A percentile compares a stretch with the other conserved stretches of the same genome.
These are phyloP conservation scores for Rugosomyces carneus DNA, from an alignment of 1,284 basidiomycete species.

Conservation along the genomic window DNA sequence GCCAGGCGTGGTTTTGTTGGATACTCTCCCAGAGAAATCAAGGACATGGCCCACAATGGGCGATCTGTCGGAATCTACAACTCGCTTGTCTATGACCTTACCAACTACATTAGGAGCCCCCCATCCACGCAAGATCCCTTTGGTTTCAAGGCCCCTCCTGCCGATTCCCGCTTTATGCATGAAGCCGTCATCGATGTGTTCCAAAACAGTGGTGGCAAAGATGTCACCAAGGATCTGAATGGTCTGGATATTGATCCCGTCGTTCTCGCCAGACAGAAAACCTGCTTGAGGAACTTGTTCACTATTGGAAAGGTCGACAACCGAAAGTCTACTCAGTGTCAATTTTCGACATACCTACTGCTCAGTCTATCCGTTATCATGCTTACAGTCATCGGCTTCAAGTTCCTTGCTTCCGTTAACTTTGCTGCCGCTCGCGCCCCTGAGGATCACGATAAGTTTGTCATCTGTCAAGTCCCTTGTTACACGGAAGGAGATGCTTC, in stretches of 20 bases:
- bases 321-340: conserved; percentile 86
- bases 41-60: conserved; percentile 61
- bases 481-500: conserved; percentile 94
- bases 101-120: conserved; percentile 66
- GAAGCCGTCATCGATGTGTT: conserved; percentile 74
- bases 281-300: conserved; percentile 92
- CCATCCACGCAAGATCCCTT: conserved; percentile 54
- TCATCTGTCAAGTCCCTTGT: conserved; percentile 97
- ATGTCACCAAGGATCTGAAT: conserved; percentile 80
- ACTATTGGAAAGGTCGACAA: conserved; percentile 89
- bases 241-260: conserved; percentile 57
- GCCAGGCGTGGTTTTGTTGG: conserved; percentile 89
- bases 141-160: conserved; percentile 53
- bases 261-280: conserved; percentile 74
- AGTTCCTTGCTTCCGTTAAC: conserved; percentile 94
- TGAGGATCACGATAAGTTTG: conserved; percentile 97
- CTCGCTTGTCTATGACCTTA: conserved; percentile 84
- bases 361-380: conserved; percentile 88
- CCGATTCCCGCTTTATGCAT: conserved; percentile 78
- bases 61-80: conserved; percentile 78
- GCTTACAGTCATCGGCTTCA: conserved; percentile 96
- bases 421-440: conserved; percentile 80
- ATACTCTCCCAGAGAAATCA: conserved; percentile 76
- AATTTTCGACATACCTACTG: conserved; percentile 90
- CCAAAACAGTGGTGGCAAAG: conserved; percentile 74